Evolutionary conservation across 441 rosid genomes (phyloP).

Genomic region (Breynia disticha): DNA sequence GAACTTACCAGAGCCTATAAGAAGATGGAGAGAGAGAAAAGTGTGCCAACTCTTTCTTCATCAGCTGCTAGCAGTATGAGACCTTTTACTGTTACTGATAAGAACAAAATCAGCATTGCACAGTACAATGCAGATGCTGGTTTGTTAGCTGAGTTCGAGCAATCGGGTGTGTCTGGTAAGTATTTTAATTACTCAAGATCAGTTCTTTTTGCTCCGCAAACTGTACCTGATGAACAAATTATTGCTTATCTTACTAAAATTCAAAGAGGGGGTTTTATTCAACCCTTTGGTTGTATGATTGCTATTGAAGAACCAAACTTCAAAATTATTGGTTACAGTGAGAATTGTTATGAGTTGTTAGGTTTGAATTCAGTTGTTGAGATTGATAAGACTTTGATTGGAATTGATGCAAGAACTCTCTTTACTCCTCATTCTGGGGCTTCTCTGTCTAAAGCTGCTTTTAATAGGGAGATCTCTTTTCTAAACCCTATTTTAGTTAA

Average conservation of each 20-base stretch:
- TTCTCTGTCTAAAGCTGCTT: conserved; percentile 54
- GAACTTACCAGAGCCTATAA: no score
- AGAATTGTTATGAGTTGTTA: conserved; percentile 48
- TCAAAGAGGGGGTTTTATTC: conserved; percentile 70
- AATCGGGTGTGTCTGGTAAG: conserved; percentile 52
- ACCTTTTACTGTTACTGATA: conserved; percentile 15
- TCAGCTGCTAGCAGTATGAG: conserved; percentile 52
- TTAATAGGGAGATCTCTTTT: conserved; percentile 50
- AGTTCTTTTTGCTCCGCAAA: conserved; percentile 36
- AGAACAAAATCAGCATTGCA: conserved; percentile 33
- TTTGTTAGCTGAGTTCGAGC: conserved; percentile 62
- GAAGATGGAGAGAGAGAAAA: conserved; percentile 9
- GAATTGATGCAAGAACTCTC: conserved; percentile 55
- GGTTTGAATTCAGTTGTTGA: conserved; percentile 23
- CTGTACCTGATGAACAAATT: conserved; percentile 54
- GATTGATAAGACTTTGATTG: conserved; percentile 40
- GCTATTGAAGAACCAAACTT: conserved; percentile 55
- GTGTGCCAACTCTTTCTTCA: conserved; percentile 11
- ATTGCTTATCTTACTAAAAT: conserved; percentile 51
- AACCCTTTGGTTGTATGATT: conserved; percentile 69
- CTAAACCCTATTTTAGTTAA: conserved; percentile 61
- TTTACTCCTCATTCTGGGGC: conserved; percentile 45
- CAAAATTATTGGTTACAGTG: conserved; percentile 49
- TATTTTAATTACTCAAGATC: conserved; percentile 63
- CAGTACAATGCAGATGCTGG: conserved; percentile 70